A percentile compares a stretch with the other conserved stretches of the same genome.
These are phyloP conservation scores for Aspergillus baeticus DNA, from an alignment of 495 filamentous ascomycete species.

Conservation along the genomic window DNA sequence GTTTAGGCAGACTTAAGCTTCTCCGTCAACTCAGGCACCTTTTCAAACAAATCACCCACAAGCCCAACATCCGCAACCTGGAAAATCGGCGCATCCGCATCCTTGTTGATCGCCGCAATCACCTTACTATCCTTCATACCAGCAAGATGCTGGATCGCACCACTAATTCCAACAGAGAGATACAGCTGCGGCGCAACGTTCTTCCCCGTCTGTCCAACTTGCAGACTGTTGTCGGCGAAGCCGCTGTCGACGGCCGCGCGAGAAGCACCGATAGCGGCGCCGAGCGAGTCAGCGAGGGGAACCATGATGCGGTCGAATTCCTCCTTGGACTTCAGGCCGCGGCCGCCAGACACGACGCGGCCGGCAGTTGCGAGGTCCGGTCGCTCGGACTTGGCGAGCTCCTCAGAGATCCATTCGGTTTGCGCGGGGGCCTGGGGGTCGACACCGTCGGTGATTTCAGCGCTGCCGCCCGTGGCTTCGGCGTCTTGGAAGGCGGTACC, in stretches of 20 bases:
- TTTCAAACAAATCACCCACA: slow-evolving; percentile 92
- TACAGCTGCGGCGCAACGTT: slow-evolving; percentile 96
- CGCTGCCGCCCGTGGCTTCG: slow-evolving; percentile 49
- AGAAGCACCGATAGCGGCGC: slow-evolving; percentile 91
- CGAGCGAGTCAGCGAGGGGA: slow-evolving; percentile 85
- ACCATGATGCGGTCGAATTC: slow-evolving; percentile 92
- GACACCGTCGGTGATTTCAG: slow-evolving; percentile 45
- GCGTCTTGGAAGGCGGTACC: slow-evolving; percentile 77
- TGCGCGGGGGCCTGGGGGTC: slow-evolving; percentile 62
- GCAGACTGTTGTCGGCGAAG: slow-evolving; percentile 98
- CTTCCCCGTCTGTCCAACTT: slow-evolving; percentile 98
- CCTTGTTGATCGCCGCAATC: slow-evolving; percentile 98
- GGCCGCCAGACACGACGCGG: slow-evolving; percentile 89
- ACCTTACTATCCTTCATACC: slow-evolving; percentile 99
- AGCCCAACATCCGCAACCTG: slow-evolving; percentile 95
- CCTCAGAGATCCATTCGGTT: slow-evolving; percentile 91
- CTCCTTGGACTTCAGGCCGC: slow-evolving; percentile 94
- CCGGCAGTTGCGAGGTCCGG: slow-evolving; percentile 90
- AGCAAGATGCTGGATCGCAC: slow-evolving; percentile 96
- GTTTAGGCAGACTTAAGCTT: slow-evolving; percentile 67
- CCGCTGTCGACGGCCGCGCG: slow-evolving; percentile 95
- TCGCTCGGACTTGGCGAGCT: slow-evolving; percentile 87
- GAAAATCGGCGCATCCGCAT: slow-evolving; percentile 94
- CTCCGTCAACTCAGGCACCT: slow-evolving; percentile 93
- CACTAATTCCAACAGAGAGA: slow-evolving; percentile 91